Evolutionary conservation across 345 rosid species (phyloP).

Genomic region (Eucalyptus regnans): DNA sequence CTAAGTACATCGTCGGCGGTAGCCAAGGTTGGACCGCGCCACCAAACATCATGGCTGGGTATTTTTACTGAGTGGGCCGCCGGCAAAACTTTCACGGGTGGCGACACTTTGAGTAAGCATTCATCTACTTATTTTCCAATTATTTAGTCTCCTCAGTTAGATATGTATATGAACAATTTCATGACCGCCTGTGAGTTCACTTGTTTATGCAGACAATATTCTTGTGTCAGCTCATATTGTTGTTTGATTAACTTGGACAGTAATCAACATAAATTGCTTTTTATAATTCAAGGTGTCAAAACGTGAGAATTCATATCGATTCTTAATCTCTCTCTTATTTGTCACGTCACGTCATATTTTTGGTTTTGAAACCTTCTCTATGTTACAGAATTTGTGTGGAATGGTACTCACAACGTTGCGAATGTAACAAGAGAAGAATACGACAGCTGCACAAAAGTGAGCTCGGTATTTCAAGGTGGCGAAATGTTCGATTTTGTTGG

Average conservation of each 20-base stretch:
- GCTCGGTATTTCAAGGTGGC: background rate
- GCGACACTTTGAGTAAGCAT: constrained; percentile 1
- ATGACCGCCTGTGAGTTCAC: background rate
- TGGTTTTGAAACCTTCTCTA: background rate
- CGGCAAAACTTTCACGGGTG: background rate
- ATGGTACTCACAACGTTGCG: constrained; percentile 4
- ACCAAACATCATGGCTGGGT: background rate
- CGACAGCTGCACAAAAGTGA: constrained; percentile 5
- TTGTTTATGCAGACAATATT: background rate
- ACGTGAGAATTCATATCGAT: fast-evolving
- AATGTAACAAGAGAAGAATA: background rate
- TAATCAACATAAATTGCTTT: background rate
- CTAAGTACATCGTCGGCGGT: background rate
- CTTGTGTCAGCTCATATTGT: background rate
- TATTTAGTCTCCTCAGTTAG: background rate
- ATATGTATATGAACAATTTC: background rate
- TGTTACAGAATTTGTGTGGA: constrained; percentile 6
- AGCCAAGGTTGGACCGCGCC: background rate
- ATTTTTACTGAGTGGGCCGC: constrained; percentile 1
- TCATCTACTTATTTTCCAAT: background rate
- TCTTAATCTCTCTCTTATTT: background rate
- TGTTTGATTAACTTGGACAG: background rate
- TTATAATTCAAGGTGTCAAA: background rate
- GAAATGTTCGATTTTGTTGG: background rate
- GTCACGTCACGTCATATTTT: background rate